Evolutionary conservation across 345 rosid species (phyloP).

Genomic region (Pugionium cornutum): DNA sequence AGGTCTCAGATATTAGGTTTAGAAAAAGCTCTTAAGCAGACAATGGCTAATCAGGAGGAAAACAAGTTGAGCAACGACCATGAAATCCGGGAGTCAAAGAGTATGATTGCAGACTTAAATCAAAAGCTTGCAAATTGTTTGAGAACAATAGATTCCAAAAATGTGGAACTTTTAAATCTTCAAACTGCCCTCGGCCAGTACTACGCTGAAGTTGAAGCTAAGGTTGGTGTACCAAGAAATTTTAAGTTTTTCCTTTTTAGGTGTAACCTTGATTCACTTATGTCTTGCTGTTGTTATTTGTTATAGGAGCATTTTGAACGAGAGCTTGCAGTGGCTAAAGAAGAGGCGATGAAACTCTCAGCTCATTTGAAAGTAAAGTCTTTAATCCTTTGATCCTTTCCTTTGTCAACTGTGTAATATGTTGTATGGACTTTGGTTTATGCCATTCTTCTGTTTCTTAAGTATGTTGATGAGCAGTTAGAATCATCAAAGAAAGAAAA

Average conservation of each 20-base stretch:
- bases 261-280: conserved; percentile 24
- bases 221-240: conserved; percentile 48
- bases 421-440: conserved; percentile 7
- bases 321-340: conserved; percentile 79
- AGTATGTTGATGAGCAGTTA: conserved; percentile 58
- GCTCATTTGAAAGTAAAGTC: conserved; percentile 60
- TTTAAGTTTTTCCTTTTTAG: conserved; percentile 6
- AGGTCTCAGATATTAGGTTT: conserved; percentile 64
- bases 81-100: conserved; percentile 67
- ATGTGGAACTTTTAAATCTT: conserved; percentile 82
- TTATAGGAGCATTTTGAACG: conserved; percentile 76
- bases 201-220: conserved; percentile 95
- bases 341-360: conserved; percentile 64
- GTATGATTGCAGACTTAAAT: conserved; percentile 66
- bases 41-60: conserved; percentile 50
- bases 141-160: conserved; percentile 70
- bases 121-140: conserved; percentile 65
- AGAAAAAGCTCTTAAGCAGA: conserved; percentile 75
- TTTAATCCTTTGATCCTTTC: conserved; percentile 23
- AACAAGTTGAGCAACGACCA: conserved; percentile 40
- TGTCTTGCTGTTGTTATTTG: conserved; percentile 15
- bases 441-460: conserved; percentile 16
- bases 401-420: conserved; percentile 18
- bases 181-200: conserved; percentile 99
- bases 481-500: conserved; percentile 62